phyloP scores from a whole-genome alignment of 768 basidiomycete species.

The Pleurotus citrinopileatus region DNA sequence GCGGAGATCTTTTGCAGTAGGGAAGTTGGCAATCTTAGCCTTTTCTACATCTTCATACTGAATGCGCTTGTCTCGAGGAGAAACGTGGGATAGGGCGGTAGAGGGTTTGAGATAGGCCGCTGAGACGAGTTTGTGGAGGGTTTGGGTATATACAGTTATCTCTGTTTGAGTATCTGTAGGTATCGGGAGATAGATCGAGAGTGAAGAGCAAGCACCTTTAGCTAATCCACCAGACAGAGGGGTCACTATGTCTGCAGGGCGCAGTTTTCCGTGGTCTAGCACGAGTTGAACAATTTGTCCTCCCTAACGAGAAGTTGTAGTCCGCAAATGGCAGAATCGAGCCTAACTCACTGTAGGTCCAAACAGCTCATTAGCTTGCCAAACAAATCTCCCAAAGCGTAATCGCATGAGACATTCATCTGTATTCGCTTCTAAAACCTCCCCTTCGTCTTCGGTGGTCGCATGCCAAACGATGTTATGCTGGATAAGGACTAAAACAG shows the following conservation, averaged over 20 bases:
- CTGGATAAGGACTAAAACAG: slow-evolving; percentile 79
- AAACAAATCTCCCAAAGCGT: slow-evolving; percentile 81
- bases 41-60: slow-evolving; percentile 80
- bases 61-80: slow-evolving; percentile 78
- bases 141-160: slow-evolving; percentile 50
- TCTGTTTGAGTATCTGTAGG: slow-evolving; percentile 13
- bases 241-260: slow-evolving; percentile 65
- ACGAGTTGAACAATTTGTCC: slow-evolving; percentile 73
- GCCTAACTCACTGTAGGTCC: slow-evolving; percentile 61
- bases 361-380: slow-evolving; percentile 66
- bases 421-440: slow-evolving; percentile 78
- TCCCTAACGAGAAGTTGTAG: slow-evolving; percentile 43
- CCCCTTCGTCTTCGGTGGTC: slow-evolving; percentile 65
- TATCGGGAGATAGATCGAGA: background rate
- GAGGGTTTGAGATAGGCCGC: slow-evolving; percentile 77
- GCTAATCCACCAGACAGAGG: slow-evolving; percentile 48
- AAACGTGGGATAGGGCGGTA: slow-evolving; percentile 72
- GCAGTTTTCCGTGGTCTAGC: slow-evolving; percentile 84
- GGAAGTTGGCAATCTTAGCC: slow-evolving; percentile 69
- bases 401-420: slow-evolving; percentile 81
- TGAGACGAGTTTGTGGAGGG: slow-evolving; percentile 69
- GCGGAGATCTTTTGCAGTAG: slow-evolving; percentile 76
- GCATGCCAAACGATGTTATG: slow-evolving; percentile 92
- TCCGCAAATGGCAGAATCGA: slow-evolving; percentile 1
- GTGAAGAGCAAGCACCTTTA: slow-evolving; percentile 48